Percentiles rank a stretch among this genome's conserved stretches.
Conservation (phyloP, 345 rosid species). For the Carallia brachiata region DNA sequence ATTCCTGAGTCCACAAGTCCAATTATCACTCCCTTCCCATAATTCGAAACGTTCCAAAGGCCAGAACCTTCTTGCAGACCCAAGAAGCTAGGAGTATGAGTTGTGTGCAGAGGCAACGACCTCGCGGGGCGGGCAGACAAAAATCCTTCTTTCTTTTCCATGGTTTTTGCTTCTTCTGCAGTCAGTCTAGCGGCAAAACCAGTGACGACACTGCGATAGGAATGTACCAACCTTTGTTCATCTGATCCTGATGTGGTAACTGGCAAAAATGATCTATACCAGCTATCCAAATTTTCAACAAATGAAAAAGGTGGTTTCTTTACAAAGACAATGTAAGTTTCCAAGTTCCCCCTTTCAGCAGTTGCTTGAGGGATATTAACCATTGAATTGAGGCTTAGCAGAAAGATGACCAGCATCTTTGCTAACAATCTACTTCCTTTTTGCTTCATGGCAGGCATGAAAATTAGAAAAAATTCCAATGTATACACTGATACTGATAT, state of each 20-base stretch:
- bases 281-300: conserved; percentile 21
- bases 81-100: conserved; percentile 18
- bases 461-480: too few relatives aligned
- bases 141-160: conserved; percentile 26
- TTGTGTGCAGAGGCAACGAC: conserved; percentile 15
- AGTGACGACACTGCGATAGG: conserved; percentile 22
- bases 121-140: conserved; percentile 25
- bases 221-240: conserved; percentile 20
- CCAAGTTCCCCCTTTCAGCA: conserved; percentile 4
- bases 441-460: not conserved
- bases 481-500: too few relatives aligned
- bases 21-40: conserved; percentile 25
- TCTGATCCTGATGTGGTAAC: conserved; percentile 7
- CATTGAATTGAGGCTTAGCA: not conserved
- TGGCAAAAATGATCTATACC: conserved; percentile 37
- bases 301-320: conserved; percentile 13
- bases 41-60: conserved; percentile 15
- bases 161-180: conserved; percentile 21
- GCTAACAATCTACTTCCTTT: not conserved
- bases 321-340: conserved; percentile 33
- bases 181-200: conserved; percentile 41
- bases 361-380: not conserved
- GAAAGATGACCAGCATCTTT: not conserved
- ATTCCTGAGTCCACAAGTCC: conserved; percentile 26
- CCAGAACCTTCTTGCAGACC: conserved; percentile 17